These are phyloP conservation scores for Lichenothelia convexa DNA, from an alignment of 495 filamentous ascomycete genomes.

Conservation along the genomic window DNA sequence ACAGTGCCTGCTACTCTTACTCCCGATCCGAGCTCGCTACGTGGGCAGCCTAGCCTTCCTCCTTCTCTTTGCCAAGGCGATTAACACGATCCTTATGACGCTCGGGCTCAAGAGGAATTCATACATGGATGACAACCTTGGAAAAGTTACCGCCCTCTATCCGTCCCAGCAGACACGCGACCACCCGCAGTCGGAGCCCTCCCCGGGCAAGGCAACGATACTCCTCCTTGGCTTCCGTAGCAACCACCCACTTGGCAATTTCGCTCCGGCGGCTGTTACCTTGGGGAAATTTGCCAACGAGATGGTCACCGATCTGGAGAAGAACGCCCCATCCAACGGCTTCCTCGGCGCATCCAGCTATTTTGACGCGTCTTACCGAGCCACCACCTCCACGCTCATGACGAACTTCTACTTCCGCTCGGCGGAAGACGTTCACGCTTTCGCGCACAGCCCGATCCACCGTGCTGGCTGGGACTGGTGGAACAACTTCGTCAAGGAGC, in stretches of 20 bases:
- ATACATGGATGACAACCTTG: slow-evolving; percentile 20
- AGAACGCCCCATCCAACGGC: slow-evolving; percentile 9
- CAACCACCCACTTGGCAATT: slow-evolving; percentile 19
- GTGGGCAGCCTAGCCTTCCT: slow-evolving; percentile 3
- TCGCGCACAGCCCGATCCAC: slow-evolving; percentile 30
- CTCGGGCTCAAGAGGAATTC: slow-evolving; percentile 19
- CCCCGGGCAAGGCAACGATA: slow-evolving; percentile 19
- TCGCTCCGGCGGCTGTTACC: slow-evolving; percentile 6
- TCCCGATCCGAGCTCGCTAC: slow-evolving; percentile 16
- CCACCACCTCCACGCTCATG: slow-evolving; percentile 22
- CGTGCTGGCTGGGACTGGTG: slow-evolving; percentile 31
- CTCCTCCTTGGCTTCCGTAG: slow-evolving; percentile 25
- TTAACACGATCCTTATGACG: slow-evolving; percentile 13
- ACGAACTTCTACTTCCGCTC: slow-evolving; percentile 29
- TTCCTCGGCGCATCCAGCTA: slow-evolving; percentile 11
- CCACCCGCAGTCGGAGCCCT: slow-evolving; percentile 12
- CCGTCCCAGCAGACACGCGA: slow-evolving; percentile 21
- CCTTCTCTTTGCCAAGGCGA: slow-evolving; percentile 15
- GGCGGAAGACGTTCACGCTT: slow-evolving; percentile 28
- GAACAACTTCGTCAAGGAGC: slow-evolving; percentile 16
- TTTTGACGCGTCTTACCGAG: slow-evolving; percentile 6
- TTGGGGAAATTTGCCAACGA: slow-evolving; percentile 5
- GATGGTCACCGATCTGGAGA: slow-evolving; percentile 8
- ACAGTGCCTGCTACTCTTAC: slow-evolving; percentile 20
- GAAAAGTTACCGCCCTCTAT: slow-evolving; percentile 21